Base-by-base conservation (phyloP, 164 flowering plant genomes). In the Stephania japonica region DNA sequence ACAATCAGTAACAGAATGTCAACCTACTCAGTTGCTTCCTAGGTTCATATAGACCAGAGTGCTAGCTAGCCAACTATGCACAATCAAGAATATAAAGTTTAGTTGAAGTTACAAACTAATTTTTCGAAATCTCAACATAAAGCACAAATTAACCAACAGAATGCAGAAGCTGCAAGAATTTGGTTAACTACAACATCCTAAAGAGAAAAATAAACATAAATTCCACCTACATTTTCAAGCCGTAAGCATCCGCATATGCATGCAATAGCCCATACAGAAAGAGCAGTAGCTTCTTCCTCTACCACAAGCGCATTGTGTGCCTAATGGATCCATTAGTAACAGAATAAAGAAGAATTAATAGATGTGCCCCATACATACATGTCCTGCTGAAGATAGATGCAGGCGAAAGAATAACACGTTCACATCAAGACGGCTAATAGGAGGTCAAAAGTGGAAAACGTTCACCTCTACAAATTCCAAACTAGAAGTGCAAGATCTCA, bases 241-340 rank as follows among this genome's bases (percentile, higher is more conserved):
- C 99, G 84, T 66, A 95, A 78, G 69, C 88, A 85, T 73, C 99
- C 98, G 78, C 99, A 95, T 77, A 93, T 69, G 87, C 93, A 83
- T 42, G 97, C 93, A 78, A 95, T 80, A 78, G 99, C 83, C 99
- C 92, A 90, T 41, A 88, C 85, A 49, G 99, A 93, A 70, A 95
- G 78, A 71, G 97, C 88, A 73, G 84, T 78, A 75, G 99, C 98
- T 81, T 95, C 99, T 85, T 95, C 99, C 87, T 91, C 99, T 14
- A 80, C 89, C 76, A 80, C 65, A 66, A 91, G 87, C 13, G 90
- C 93, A 84, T 70, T 85, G 65, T 85, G 88, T 71, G 88, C 97
- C 99, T 95, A 84, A 80, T 6, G 69, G 42, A 75, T 21, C 67
- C 77, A 77, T 78, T 11, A 72, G 65, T 27, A 77, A 8, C 38